Conservation (phyloP, 192 early-diverging fungal species). For the Dissophora globulifera region DNA sequence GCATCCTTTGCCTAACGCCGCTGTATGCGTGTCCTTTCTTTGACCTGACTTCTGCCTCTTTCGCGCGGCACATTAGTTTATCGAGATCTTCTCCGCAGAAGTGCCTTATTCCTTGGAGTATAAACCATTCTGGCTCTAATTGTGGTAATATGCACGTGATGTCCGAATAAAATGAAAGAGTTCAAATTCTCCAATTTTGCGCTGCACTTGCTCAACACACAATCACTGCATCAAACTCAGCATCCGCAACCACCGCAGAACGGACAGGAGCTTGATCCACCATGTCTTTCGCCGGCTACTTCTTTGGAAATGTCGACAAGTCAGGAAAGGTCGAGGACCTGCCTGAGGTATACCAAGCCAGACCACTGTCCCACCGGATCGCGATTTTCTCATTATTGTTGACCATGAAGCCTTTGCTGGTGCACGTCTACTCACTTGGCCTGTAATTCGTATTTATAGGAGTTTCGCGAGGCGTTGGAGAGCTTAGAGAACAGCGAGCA, state of each 20-base stretch:
- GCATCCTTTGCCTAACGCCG: no score
- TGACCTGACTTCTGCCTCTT: not conserved
- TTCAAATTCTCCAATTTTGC: no score
- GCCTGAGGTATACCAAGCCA: constrained; percentile 61
- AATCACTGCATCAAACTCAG: no score
- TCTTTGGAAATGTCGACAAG: constrained; percentile 94
- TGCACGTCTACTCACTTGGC: no score
- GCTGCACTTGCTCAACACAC: no score
- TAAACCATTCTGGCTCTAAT: constrained; percentile 61
- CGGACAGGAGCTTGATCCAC: not conserved
- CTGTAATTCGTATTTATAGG: no score
- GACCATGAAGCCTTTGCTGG: no score
- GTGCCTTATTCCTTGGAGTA: constrained; percentile 58
- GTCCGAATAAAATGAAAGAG: no score
- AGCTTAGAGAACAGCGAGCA: constrained; percentile 62
- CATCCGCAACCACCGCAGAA: not conserved
- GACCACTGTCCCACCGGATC: no score
- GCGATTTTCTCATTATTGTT: no score
- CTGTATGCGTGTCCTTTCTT: no score
- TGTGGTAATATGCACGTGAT: no score
- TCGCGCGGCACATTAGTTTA: constrained; percentile 51
- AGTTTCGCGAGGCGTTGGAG: constrained; percentile 63
- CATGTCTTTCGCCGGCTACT: constrained; percentile 78
- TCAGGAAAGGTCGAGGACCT: constrained; percentile 81
- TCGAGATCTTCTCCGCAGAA: constrained; percentile 62